Evolutionary conservation across 768 basidiomycete species (phyloP), one percentile per base, ranked within the genome.

Genomic region (Cubamyces sp.): DNA sequence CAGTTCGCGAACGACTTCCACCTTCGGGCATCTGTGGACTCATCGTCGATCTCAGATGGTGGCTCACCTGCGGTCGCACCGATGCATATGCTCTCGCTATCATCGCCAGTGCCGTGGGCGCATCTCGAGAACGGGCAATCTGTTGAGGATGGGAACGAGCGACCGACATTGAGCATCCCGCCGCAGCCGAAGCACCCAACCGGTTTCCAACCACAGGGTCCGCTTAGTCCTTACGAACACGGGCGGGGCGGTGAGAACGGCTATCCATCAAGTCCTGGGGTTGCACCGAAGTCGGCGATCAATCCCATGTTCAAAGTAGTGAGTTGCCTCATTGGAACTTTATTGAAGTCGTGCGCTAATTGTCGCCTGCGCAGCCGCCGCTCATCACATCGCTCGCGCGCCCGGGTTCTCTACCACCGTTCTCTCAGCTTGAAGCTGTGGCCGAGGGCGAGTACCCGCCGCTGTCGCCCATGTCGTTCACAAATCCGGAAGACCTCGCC

Each of bases 231-330:
- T 21, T 82, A 79, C 68, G 87, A 88, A 58, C 74, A 81, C 46
- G 28, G 45, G 63, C 66, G 41, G 78, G 82, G 69, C 80, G 81
- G 39, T 80, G 81, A 61, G 68, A 77, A 78, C 65, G 82, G 82
- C 49, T 82, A 84, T 68, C 85, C 87, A 18, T 82, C 87, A 53
- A 86, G 84, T 66, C 82, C 88, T 39, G 81, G 81, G 49, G 75
- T 81, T 55, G 84, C 83, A 16, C 81, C 90, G 40, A 87, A 87
- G 71, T 84, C 87, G 48, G 82, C 81, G 37, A 90, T 92, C 70
- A 92, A 94, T 74, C 90, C 92, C 28, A 92, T 93, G 73, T 94
- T 94, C 81, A 88, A 91, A 84, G 91, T 94, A 79, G 92, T 93
- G 77, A 80, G 92, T 85, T 19, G 59, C 34, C 4, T 50, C 62